Base-by-base conservation (phyloP, 352 stramenopile genomes). In the Aphanomyces euteiches region DNA sequence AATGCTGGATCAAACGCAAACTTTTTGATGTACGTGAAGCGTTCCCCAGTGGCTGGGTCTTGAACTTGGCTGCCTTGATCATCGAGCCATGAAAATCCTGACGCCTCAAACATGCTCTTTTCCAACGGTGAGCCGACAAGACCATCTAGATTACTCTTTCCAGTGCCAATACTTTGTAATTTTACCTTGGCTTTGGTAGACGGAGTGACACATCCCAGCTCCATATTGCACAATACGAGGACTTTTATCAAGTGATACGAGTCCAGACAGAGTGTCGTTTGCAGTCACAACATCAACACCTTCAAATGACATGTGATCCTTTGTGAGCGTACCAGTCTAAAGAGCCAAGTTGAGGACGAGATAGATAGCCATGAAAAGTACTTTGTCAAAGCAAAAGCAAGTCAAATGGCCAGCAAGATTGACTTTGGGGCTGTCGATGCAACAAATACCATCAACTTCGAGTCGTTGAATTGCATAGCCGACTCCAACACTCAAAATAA, bases 351-450 rank as follows among this genome's bases (percentile, higher is more conserved):
- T 28, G 28, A 28, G 28, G 28, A 28, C 28, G 28, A 28, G 28
- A 28, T 28, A 28, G 28, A 28, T 28, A 28, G 28, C 28, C 28
- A 28, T 28, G 28, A 28, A 28, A 28, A 28, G 28, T 40, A 61
- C 54, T 37, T 93, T 93, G 73, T 93, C 86, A 54, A 93, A 93
- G 69, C 84, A 92, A 47, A 91, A 92, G 48, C 79, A 89, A 41
- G 88, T 76, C 3, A 93, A 66, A 58, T 93, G 84, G 0, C 85
- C 85, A 0, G 81, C 80, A 28, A 90, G 71, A 67, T 90, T 91
- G 73, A 93, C 78, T 3, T 84, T 82, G 56, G 87, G 77, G 15
- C 82, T 74, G 69, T 93, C 80, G 56, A 93, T 88, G 71, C 85
- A 72, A 67, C 82, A 65, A 72, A 90, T 73, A 40, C 64, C 34